Evolutionary conservation across 2,329 filamentous ascomycete genomes (phyloP), one percentile per base, ranked within the genome.

Genomic region (Geoglossum cookeanum): DNA sequence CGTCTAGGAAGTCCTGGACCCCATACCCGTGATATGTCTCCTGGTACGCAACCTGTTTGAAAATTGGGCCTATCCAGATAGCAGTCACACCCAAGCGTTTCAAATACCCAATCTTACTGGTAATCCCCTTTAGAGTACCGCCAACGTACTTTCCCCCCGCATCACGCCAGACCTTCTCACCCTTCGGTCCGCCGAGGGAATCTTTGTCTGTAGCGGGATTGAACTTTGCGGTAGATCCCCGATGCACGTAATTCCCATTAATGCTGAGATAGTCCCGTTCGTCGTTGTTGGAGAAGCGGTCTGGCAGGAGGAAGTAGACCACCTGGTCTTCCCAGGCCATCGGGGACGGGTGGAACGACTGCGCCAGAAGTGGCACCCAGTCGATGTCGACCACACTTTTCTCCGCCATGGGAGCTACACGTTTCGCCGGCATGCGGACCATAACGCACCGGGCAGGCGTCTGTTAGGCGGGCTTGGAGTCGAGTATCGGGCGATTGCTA

Each of bases 1-100:
- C 58, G 4, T 63, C 58, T 22, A 64, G 58, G 35, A 65, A 64
- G 55, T 64, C 55, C 27, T 63, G 61, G 22, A 59, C 55, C n/a
- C 42, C 59, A 55, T 65, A 65, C 22, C 63, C 63, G 42, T 64
- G 63, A 52, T 64, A 64, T 11, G 58, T 59, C 30, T 59, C 55
- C 7, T 57, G 53, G 39, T 58, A 47, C 5, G 61, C 39, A 5
- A 62, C 58, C 55, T 64, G 63, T 47, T 64, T 64, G 59, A 64
- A 64, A 11, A 64, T 61, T 9, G 63, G 63, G 4, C 63, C 62
- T 15, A 64, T 52, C 62, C 63, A 64, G 3, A 65, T 17, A 1
- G 61, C 60, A 17, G 60, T 62, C 11, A 63, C 47, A 6, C 62
- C 63, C 33, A 65, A 48, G 3, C 60, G 59, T 37, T 61, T 62